Percentiles rank a stretch among this genome's conserved stretches.
Conservation (phyloP, 106 monocot species). For the Hemerocallis citrina region DNA sequence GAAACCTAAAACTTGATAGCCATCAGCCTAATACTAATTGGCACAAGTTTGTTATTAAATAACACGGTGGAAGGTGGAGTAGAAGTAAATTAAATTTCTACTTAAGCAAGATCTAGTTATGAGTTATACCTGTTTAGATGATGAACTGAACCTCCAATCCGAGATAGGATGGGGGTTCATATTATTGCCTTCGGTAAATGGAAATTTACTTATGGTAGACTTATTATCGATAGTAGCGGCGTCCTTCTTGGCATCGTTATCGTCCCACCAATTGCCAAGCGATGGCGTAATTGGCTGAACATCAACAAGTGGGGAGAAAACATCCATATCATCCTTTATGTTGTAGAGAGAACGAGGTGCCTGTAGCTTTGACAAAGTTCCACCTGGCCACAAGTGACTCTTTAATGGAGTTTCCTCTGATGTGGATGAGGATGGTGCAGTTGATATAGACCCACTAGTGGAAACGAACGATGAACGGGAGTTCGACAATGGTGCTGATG, state of each 20-base stretch:
- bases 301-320: constrained; percentile 96
- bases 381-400: constrained; percentile 33
- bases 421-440: constrained; percentile 14
- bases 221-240: constrained; percentile 33
- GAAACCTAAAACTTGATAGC: neutral
- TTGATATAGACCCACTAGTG: constrained; percentile 27
- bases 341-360: constrained; percentile 39
- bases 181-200: constrained; percentile 27
- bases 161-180: constrained; percentile 40
- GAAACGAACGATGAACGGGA: constrained; percentile 35
- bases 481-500: constrained; percentile 14
- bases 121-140: constrained; percentile 43
- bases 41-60: neutral
- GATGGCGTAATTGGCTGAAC: constrained; percentile 95
- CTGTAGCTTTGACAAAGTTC: constrained; percentile 63
- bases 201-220: constrained; percentile 27
- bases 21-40: neutral
- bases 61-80: neutral
- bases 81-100: too few species aligned
- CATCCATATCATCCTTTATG: constrained; percentile 98
- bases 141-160: constrained; percentile 45
- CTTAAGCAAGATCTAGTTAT: neutral
- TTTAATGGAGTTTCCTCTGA: constrained; percentile 56
- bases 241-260: constrained; percentile 45
- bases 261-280: constrained; percentile 62